Evolutionary conservation across 2,329 filamentous ascomycete genomes (phyloP), one percentile per base, ranked within the genome.

Genomic region (Penicillium sp.): DNA sequence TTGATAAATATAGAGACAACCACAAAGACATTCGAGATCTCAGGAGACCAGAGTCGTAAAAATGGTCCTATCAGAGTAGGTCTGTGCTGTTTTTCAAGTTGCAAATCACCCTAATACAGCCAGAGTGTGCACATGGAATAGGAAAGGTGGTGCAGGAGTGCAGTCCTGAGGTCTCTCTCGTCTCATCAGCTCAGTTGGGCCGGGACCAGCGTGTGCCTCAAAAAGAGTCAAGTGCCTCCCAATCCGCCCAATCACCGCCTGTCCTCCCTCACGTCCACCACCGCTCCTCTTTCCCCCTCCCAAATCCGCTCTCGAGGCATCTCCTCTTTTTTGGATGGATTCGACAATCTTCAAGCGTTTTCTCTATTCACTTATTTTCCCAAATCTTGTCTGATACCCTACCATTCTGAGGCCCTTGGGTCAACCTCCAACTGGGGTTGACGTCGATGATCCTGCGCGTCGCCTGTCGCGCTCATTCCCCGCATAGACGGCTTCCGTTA

Each of bases 181-280:
- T 31, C 31, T 31, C 31, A 31, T 27, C 24, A 4, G 1, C 22
- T 22, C 24, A 1, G 24, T 3, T 31, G 31, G 31, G 31, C 31
- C 31, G 31, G 31, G 31, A 31, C 31, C 31, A 31, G 31, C 31
- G 31, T 31, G 31, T 31, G 31, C 31, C 31, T 31, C 31, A 31
- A 31, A 31, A 31, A 31, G 27, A 31, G 41, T 44, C 47, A 50
- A 50, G 49, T 51, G 49, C 49, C 49, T 54, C 52, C 55, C 22
- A 59, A 51, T 57, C 43, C 62, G 24, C 50, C 69, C 69, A 70
- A 73, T 71, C 71, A 68, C 62, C 62, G 58, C 52, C 58, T 58
- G 59, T 44, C 22, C 58, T 52, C 49, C 54, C 54, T 55, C 50
- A 52, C 37, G 50, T 52, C 55, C 55, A 55, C 61, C 31, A 53